These are phyloP conservation scores for Cornus suecica DNA, from an alignment of 148 eudicot species.

Conservation along the genomic window DNA sequence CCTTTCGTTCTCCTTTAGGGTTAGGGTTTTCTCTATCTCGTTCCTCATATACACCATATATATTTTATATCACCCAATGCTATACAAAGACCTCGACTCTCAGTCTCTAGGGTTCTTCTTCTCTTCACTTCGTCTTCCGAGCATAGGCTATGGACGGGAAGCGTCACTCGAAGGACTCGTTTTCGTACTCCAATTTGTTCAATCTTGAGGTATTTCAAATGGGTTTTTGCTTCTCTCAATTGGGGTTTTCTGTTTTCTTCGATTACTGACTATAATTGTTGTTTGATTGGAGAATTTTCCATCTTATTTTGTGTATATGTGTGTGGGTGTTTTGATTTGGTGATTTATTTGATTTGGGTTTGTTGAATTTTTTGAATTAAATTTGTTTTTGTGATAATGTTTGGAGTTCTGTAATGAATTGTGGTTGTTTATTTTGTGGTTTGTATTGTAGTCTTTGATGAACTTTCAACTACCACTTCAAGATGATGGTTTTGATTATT, in stretches of 20 bases:
- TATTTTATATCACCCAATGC: slow-evolving; percentile 22
- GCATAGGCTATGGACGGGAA: slow-evolving; percentile 40
- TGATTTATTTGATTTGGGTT: slow-evolving; percentile 13
- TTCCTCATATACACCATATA: neutral
- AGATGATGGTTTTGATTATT: slow-evolving; percentile 79
- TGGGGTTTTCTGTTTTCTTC: neutral
- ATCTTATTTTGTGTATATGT: neutral
- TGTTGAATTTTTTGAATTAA: neutral
- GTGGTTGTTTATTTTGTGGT: slow-evolving; percentile 5
- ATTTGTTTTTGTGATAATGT: neutral
- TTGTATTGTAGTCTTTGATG: slow-evolving; percentile 73
- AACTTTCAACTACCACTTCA: slow-evolving; percentile 78
- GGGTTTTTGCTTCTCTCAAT: slow-evolving; percentile 12
- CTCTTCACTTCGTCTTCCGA: slow-evolving; percentile 7
- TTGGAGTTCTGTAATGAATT: slow-evolving; percentile 9
- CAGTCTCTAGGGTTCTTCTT: slow-evolving; percentile 7
- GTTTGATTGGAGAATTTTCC: neutral
- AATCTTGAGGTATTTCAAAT: slow-evolving; percentile 70
- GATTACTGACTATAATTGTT: slow-evolving; percentile 2
- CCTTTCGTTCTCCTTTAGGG: slow-evolving; percentile 46
- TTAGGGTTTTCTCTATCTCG: slow-evolving; percentile 27
- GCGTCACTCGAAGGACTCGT: slow-evolving; percentile 21
- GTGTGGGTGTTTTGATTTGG: slow-evolving; percentile 2
- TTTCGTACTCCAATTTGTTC: slow-evolving; percentile 65
- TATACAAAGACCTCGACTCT: slow-evolving; percentile 14